Percentiles rank a stretch among this genome's conserved stretches.
phyloP scores from a whole-genome alignment of 768 basidiomycete genomes.

The Russula dissimulans region DNA sequence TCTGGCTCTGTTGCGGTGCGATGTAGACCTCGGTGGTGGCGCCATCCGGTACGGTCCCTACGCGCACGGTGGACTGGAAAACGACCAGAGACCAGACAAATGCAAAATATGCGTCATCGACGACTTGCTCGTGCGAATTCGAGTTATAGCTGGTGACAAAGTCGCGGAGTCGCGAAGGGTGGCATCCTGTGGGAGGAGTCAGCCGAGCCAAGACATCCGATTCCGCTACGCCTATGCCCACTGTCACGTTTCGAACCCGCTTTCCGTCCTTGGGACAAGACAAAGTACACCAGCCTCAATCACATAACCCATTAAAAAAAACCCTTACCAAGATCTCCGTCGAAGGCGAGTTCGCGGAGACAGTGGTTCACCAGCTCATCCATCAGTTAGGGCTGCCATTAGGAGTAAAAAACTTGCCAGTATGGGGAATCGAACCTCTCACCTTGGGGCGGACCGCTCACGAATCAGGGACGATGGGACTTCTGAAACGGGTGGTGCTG shows the following conservation, averaged over 20 bases:
- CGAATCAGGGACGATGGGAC: too few relatives aligned
- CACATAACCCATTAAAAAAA: background rate
- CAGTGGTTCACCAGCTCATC: constrained; percentile 82
- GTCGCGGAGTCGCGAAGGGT: constrained; percentile 59
- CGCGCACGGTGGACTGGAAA: constrained; percentile 61
- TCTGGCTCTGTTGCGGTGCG: constrained; percentile 56
- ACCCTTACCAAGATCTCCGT: constrained; percentile 78
- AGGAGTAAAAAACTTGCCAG: constrained; percentile 2
- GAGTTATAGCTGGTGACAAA: constrained; percentile 62
- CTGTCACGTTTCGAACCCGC: constrained; percentile 17
- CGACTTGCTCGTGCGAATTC: constrained; percentile 37
- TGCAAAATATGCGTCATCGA: constrained; percentile 67
- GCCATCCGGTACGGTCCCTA: constrained; percentile 64
- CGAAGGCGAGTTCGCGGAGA: constrained; percentile 80
- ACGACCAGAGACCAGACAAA: constrained; percentile 79
- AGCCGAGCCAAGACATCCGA: background rate
- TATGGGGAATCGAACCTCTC: constrained; percentile 6
- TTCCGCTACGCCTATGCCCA: background rate
- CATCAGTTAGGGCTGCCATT: constrained; percentile 33
- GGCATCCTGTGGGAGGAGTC: constrained; percentile 46
- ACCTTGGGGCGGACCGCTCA: background rate
- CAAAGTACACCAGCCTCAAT: background rate
- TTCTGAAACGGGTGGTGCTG: too few relatives aligned
- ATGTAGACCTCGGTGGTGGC: constrained; percentile 62
- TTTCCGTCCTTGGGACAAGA: background rate